Conservation (phyloP, 1,284 basidiomycete species). For the Coniferiporia weirii region DNA sequence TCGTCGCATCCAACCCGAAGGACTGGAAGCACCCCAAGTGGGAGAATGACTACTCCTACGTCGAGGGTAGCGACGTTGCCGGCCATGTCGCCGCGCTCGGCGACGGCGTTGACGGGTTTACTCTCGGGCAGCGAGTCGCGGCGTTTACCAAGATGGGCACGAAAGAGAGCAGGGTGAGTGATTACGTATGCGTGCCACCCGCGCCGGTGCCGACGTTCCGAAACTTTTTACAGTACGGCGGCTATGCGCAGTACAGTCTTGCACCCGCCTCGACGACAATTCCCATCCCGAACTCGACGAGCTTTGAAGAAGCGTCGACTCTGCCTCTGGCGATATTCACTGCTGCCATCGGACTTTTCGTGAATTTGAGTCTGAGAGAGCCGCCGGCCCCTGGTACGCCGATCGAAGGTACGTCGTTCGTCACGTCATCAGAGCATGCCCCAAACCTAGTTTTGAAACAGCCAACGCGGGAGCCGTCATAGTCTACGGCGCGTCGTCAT, state of each 20-base stretch:
- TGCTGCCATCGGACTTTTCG: constrained; percentile 30
- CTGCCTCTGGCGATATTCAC: constrained; percentile 31
- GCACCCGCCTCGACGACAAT: constrained; percentile 11
- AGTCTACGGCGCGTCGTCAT: constrained; percentile 30
- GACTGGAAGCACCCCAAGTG: constrained; percentile 24
- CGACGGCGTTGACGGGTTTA: constrained; percentile 18
- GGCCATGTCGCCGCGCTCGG: constrained; percentile 19
- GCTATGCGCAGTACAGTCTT: constrained; percentile 15
- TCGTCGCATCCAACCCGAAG: constrained; percentile 30
- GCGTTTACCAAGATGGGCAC: constrained; percentile 26
- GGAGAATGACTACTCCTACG: constrained; percentile 12
- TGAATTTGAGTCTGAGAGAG: constrained; percentile 22
- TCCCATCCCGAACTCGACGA: constrained; percentile 1
- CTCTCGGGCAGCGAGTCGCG: constrained; percentile 19
- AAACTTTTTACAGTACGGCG: constrained; percentile 12
- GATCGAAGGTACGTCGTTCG: background rate
- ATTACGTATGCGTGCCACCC: background rate
- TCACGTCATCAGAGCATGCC: background rate
- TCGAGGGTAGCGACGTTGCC: constrained; percentile 21
- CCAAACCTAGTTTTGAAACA: background rate
- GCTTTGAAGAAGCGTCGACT: constrained; percentile 30
- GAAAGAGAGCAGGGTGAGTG: constrained; percentile 11
- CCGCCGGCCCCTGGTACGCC: constrained; percentile 9
- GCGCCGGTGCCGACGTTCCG: background rate
- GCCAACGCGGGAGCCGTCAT: constrained; percentile 21